Evolutionary conservation across 1,284 basidiomycete genomes (phyloP), one percentile per base, ranked within the genome.

Genomic region (Leccinum huronense): DNA sequence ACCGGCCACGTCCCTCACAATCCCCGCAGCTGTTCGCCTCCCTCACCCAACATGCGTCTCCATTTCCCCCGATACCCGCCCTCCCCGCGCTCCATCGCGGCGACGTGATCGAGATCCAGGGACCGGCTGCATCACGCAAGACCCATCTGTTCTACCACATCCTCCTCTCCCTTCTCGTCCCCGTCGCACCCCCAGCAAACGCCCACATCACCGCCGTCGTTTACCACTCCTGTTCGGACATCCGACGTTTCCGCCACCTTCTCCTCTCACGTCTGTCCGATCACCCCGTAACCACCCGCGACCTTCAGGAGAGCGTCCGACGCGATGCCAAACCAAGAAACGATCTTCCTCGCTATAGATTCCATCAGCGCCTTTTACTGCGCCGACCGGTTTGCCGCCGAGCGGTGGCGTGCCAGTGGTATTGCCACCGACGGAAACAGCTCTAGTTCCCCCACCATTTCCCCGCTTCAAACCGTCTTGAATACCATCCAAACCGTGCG

Each of bases 331-430:
- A 72, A 82, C 58, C 74, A 78, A 55, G 85, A 86, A 66, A 81
- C 91, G 19, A 86, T 84, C 13, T 71, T 91, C 60, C 73, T 92
- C 31, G 86, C 84, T 14, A 78, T 94, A 51, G 92, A 94, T 75
- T 90, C 90, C 7, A 77, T 93, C 63, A 89, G 88, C 72, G 74
- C 89, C 0, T 92, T 90, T 72, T 86, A 90, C 76, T 93, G 91
- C 91, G 69, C 80, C 9, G 91, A 94, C 73, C 85, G 89, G 45
- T 87, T 86, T 72, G 78, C 80, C 48, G 73, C 78, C 38, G 91
- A 93, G 72, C 85, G 86, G 66, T 68, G 80, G 60, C 82, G 23
- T 23, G 23, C 23, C 23, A 23, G 78, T 55, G 69, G 70, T 23
- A 66, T 64, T 60, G 61, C 62, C 11, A 59, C 62, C 40, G 63